Evolutionary conservation across 2,329 filamentous ascomycete species (phyloP).

Genomic region (Beauveria bassiana): DNA sequence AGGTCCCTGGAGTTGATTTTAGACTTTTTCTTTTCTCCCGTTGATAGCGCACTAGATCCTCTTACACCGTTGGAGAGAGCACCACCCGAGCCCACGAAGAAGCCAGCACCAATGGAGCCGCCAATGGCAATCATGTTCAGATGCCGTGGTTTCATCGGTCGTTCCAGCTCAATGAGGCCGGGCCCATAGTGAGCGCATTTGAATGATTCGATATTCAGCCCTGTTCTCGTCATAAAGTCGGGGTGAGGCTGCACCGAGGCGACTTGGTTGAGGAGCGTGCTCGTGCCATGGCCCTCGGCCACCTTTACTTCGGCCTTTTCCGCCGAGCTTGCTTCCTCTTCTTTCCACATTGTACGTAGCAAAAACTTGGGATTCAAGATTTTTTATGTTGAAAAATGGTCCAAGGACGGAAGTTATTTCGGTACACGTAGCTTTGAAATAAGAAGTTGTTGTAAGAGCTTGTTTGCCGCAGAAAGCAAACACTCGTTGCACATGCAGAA

Average conservation of each 20-base stretch:
- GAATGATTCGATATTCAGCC: conserved; percentile 32
- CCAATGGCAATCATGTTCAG: conserved; percentile 54
- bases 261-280: conserved; percentile 2
- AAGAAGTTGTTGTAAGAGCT: neutral
- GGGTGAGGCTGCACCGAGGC: conserved; percentile 7
- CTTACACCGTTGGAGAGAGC: conserved; percentile 40
- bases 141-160: conserved; percentile 44
- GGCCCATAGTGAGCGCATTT: conserved; percentile 26
- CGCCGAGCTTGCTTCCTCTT: conserved; percentile 4
- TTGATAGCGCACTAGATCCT: neutral
- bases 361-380: no score
- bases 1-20: conserved; percentile 25
- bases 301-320: neutral
- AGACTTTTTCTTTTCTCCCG: neutral
- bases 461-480: conserved; percentile 8
- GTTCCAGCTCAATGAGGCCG: conserved; percentile 29
- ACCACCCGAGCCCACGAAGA: conserved; percentile 52
- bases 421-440: neutral
- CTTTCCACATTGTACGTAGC: conserved; percentile 2
- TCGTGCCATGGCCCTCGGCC: neutral
- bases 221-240: conserved; percentile 29
- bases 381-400: no score
- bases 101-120: conserved; percentile 49
- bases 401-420: neutral
- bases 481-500: conserved; percentile 4